phyloP scores from a whole-genome alignment of 2,329 filamentous ascomycete species.

The Thermothelomyces thermophilus region DNA sequence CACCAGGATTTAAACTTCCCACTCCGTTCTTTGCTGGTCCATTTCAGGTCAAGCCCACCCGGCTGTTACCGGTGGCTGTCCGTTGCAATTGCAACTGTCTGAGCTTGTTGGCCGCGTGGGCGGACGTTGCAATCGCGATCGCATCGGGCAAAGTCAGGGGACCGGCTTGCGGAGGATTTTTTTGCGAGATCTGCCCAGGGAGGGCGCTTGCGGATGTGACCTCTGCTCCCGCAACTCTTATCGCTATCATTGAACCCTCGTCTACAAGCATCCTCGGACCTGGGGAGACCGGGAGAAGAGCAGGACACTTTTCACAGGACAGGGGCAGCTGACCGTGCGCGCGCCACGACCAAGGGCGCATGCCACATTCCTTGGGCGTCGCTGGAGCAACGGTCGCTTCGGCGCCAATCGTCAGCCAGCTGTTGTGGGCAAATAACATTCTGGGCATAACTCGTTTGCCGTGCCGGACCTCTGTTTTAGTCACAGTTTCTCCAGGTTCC shows the following conservation, averaged over 20 bases:
- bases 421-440: background rate
- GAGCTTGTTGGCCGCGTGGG: conserved; percentile 20
- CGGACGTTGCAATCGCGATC: conserved; percentile 28
- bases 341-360: conserved; percentile 1
- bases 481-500: background rate
- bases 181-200: conserved; percentile 25
- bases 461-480: background rate
- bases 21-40: conserved; percentile 8
- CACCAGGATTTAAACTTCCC: conserved; percentile 23
- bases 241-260: too few relatives aligned
- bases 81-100: conserved; percentile 19
- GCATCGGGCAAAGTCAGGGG: conserved; percentile 29
- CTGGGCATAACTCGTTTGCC: background rate
- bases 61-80: conserved; percentile 26
- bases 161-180: conserved; percentile 17
- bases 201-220: conserved; percentile 19
- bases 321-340: conserved; percentile 5
- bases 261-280: too few relatives aligned
- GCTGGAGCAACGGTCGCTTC: background rate
- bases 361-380: conserved; percentile 9
- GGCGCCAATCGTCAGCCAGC: background rate
- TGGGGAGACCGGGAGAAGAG: too few relatives aligned
- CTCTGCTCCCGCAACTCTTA: conserved; percentile 12
- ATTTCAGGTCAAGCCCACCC: conserved; percentile 9
- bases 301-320: too few relatives aligned